Percentiles rank a stretch among this genome's conserved stretches.
Evolutionary conservation across 2,329 filamentous ascomycete species (phyloP).

Genomic region (Claviceps maximensis): DNA sequence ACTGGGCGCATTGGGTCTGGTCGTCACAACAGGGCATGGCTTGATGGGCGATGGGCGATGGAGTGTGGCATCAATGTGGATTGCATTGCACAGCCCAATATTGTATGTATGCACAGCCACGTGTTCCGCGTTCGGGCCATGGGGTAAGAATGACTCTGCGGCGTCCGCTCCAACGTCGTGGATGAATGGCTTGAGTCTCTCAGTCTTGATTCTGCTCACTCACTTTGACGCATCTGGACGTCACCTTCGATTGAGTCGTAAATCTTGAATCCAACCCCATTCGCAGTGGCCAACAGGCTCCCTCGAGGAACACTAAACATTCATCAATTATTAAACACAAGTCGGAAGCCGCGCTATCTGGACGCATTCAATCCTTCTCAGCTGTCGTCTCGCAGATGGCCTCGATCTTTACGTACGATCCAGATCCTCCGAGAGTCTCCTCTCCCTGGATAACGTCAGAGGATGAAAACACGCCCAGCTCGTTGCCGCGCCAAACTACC

Average conservation of each 20-base stretch:
- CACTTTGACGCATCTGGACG: background rate
- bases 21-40: background rate
- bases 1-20: background rate
- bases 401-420: slow-evolving; percentile 91
- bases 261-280: too few relatives aligned
- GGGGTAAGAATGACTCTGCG: background rate
- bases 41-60: too few relatives aligned
- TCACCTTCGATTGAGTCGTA: background rate
- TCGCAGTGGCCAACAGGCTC: background rate
- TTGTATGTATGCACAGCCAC: background rate
- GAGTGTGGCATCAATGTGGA: background rate
- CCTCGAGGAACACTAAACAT: too few relatives aligned
- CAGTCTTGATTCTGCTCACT: background rate
- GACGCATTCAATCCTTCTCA: too few relatives aligned
- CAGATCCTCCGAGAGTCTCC: slow-evolving; percentile 72
- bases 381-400: slow-evolving; percentile 44
- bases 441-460: slow-evolving; percentile 72
- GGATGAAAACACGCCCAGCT: slow-evolving; percentile 20
- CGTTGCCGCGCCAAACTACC: slow-evolving; percentile 17
- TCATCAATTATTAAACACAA: too few relatives aligned
- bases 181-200: too few relatives aligned
- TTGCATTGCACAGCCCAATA: background rate
- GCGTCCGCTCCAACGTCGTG: background rate
- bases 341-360: too few relatives aligned
- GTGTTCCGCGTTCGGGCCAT: background rate